phyloP scores from a whole-genome alignment of 192 early-diverging fungal species.

The Coemansia sp. region DNA sequence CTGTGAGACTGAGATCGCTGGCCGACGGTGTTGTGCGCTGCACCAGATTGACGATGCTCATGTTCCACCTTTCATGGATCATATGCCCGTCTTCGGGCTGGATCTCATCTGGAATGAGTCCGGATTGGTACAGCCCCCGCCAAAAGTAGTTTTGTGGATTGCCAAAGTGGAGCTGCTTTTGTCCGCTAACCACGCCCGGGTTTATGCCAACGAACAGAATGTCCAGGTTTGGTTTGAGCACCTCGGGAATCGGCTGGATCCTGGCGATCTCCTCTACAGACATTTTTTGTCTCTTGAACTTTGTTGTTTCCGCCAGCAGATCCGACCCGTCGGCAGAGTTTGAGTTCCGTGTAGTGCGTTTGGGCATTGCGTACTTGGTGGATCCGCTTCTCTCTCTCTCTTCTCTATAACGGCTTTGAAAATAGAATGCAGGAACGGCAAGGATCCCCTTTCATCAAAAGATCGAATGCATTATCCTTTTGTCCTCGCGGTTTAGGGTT shows the following conservation, averaged over 20 bases:
- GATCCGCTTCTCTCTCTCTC: neutral
- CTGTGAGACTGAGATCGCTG: conserved; percentile 58
- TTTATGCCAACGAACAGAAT: conserved; percentile 78
- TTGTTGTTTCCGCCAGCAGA: neutral
- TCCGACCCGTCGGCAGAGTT: neutral
- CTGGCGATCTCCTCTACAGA: conserved; percentile 15
- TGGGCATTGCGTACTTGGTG: neutral
- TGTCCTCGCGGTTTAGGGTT: neutral
- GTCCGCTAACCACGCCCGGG: conserved; percentile 62
- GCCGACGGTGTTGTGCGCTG: conserved; percentile 59
- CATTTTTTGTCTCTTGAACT: conserved; percentile 3
- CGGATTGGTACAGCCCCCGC: conserved; percentile 65
- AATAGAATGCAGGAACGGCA: neutral
- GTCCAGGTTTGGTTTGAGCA: conserved; percentile 39
- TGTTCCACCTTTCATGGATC: conserved; percentile 53
- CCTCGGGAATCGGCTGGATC: conserved; percentile 48
- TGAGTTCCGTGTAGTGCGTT: neutral
- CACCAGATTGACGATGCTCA: conserved; percentile 68
- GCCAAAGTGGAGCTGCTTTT: conserved; percentile 65
- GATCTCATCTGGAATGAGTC: conserved; percentile 56
- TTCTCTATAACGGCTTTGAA: too few species aligned
- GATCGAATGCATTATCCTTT: neutral
- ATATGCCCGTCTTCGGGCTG: conserved; percentile 56
- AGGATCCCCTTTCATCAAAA: neutral
- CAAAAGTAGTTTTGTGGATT: conserved; percentile 74